These are phyloP conservation scores for Fusarium torulosum DNA, from an alignment of 2,329 filamentous ascomycete species.

Conservation along the genomic window DNA sequence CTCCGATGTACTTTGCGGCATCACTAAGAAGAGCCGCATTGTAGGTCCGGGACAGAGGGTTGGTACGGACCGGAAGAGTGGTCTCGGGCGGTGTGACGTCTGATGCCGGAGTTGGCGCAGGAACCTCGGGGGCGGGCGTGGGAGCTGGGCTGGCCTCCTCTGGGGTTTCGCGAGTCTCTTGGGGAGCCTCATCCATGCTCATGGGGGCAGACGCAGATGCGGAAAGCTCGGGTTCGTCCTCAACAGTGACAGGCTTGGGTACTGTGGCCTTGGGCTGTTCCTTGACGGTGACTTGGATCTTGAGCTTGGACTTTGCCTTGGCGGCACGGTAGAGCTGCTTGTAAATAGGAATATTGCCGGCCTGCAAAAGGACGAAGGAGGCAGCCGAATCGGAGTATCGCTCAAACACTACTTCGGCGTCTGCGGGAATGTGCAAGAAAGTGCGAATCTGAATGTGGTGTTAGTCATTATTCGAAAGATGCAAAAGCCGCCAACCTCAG, in stretches of 20 bases:
- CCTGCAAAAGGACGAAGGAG: slow-evolving; percentile 82
- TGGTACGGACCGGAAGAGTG: slow-evolving; percentile 44
- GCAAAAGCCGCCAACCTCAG: background rate
- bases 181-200: slow-evolving; percentile 31
- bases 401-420: slow-evolving; percentile 74
- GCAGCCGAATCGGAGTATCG: slow-evolving; percentile 95
- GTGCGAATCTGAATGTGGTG: slow-evolving; percentile 51
- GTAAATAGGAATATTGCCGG: slow-evolving; percentile 84
- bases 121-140: slow-evolving; percentile 37
- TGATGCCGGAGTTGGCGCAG: slow-evolving; percentile 34
- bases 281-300: slow-evolving; percentile 76
- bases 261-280: slow-evolving; percentile 42
- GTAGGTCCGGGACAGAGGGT: slow-evolving; percentile 47
- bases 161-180: slow-evolving; percentile 30
- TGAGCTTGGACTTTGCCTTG: slow-evolving; percentile 98
- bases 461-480: slow-evolving; percentile 19
- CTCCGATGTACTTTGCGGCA: slow-evolving; percentile 44
- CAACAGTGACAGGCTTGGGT: slow-evolving; percentile 62
- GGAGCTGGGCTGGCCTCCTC: slow-evolving; percentile 33
- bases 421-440: slow-evolving; percentile 53
- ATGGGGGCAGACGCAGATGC: slow-evolving; percentile 18
- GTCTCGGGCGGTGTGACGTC: slow-evolving; percentile 34
- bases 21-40: slow-evolving; percentile 47
- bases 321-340: slow-evolving; percentile 97
- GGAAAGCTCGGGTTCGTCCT: slow-evolving; percentile 61